Conservation (phyloP, 2,329 filamentous ascomycete genomes). For the Fusarium buharicum region DNA sequence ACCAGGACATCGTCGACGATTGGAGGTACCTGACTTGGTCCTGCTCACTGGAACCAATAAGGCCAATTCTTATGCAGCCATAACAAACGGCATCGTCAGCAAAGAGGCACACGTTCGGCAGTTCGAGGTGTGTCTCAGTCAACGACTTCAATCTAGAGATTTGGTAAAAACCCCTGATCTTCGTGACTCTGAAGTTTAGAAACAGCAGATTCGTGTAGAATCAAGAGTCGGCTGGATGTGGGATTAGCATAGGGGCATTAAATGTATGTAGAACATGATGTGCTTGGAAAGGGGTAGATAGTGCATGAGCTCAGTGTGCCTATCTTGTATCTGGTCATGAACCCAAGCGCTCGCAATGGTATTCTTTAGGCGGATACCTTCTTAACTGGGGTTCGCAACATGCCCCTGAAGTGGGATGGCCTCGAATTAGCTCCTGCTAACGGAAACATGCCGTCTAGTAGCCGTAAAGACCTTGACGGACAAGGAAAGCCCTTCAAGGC, state of each 20-base stretch:
- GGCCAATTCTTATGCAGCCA: constrained; percentile 6
- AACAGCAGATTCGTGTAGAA: not conserved
- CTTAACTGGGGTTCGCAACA: too few species aligned
- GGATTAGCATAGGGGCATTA: not conserved
- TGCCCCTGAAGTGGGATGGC: too few species aligned
- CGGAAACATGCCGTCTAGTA: not conserved
- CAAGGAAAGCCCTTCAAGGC: not conserved
- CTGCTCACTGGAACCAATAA: constrained; percentile 11
- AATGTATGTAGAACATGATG: not conserved
- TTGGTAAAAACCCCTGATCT: not conserved
- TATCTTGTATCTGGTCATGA: too few species aligned
- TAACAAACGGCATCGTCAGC: not conserved
- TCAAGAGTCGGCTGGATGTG: not conserved
- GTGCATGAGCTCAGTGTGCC: rapidly evolving
- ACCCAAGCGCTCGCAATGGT: too few species aligned
- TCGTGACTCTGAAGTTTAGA: not conserved
- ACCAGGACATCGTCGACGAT: not conserved
- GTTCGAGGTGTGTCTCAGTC: not conserved
- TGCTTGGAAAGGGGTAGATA: not conserved
- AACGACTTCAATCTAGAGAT: too few species aligned
- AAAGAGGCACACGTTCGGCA: not conserved
- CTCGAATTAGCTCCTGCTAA: too few species aligned
- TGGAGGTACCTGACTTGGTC: not conserved
- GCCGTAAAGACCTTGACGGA: too few species aligned
- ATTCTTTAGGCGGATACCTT: too few species aligned